A percentile compares a stretch with the other conserved stretches of the same genome.
Evolutionary conservation across 345 rosid species (phyloP).

Genomic region (Mangifera indica): DNA sequence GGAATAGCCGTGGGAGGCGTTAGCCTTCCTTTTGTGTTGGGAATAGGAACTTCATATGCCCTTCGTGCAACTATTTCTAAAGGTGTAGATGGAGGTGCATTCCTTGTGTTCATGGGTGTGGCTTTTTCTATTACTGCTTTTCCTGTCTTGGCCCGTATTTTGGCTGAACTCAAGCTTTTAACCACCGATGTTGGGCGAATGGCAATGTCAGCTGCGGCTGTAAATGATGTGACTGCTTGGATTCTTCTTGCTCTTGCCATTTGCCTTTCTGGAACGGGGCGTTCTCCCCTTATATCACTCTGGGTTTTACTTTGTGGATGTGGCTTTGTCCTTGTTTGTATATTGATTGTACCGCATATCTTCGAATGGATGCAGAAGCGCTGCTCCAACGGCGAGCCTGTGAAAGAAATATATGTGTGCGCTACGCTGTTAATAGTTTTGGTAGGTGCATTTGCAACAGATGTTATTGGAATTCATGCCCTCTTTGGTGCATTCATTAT

Average conservation of each 20-base stretch:
- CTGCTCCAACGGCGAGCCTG: slow-evolving; percentile 77
- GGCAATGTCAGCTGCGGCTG: slow-evolving; percentile 83
- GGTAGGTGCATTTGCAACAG: slow-evolving; percentile 62
- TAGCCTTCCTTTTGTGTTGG: slow-evolving; percentile 54
- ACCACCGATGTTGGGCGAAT: slow-evolving; percentile 74
- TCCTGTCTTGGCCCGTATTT: slow-evolving; percentile 78
- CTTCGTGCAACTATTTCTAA: slow-evolving; percentile 43
- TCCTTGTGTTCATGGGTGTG: slow-evolving; percentile 85
- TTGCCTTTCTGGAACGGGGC: slow-evolving; percentile 53
- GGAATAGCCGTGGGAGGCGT: slow-evolving; percentile 73
- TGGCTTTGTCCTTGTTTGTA: slow-evolving; percentile 47
- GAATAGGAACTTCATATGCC: slow-evolving; percentile 59
- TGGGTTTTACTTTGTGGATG: slow-evolving; percentile 69
- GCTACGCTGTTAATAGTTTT: slow-evolving; percentile 52
- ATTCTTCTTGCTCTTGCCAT: slow-evolving; percentile 78
- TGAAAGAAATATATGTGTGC: slow-evolving; percentile 65
- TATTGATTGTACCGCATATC: slow-evolving; percentile 38
- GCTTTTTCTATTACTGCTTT: slow-evolving; percentile 81
- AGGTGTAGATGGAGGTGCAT: slow-evolving; percentile 42
- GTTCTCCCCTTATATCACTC: slow-evolving; percentile 54
- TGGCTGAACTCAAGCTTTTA: slow-evolving; percentile 81
- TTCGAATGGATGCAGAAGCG: slow-evolving; percentile 59
- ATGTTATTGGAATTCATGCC: slow-evolving; percentile 70
- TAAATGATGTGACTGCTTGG: slow-evolving; percentile 82
- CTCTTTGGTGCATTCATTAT: slow-evolving; percentile 79